Evolutionary conservation across 306 rosid genomes (phyloP).

Genomic region (Coriaria nepalensis): DNA sequence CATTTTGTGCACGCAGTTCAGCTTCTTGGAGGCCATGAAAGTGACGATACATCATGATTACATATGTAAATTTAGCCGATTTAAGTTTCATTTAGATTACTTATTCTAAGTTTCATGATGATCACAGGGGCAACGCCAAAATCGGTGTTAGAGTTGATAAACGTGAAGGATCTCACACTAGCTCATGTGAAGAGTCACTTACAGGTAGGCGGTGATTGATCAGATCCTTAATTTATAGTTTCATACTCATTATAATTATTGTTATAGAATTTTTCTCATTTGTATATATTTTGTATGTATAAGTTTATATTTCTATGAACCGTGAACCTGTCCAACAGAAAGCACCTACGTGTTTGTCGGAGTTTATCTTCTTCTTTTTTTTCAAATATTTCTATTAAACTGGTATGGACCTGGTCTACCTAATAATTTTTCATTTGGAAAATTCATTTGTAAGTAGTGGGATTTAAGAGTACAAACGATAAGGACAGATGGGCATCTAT

Average conservation of each 20-base stretch:
- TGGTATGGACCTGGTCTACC: too few species aligned
- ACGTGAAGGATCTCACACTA: slow-evolving; percentile 91
- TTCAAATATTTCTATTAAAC: too few species aligned
- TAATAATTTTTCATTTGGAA: not conserved
- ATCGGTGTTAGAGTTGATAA: slow-evolving; percentile 87
- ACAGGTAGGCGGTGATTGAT: slow-evolving; percentile 53
- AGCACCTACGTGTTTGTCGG: too few species aligned
- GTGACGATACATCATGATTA: slow-evolving; percentile 22
- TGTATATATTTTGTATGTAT: not conserved
- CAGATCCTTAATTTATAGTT: slow-evolving; percentile 14
- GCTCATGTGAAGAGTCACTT: slow-evolving; percentile 97
- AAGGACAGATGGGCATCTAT: slow-evolving; percentile 52
- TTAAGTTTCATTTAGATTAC: not conserved
- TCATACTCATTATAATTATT: slow-evolving; percentile 4
- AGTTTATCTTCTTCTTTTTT: too few species aligned
- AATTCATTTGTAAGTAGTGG: slow-evolving; percentile 14
- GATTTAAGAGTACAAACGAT: slow-evolving; percentile 37
- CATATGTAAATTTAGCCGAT: not conserved
- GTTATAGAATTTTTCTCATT: not conserved
- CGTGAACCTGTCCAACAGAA: too few species aligned
- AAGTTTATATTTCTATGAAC: not conserved
- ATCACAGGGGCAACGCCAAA: slow-evolving; percentile 81
- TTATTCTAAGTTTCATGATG: not conserved
- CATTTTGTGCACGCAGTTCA: slow-evolving; percentile 86
- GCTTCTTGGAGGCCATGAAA: slow-evolving; percentile 92